Base-by-base conservation (phyloP, 805 yeast genomes). In the Candida glaebosa region DNA sequence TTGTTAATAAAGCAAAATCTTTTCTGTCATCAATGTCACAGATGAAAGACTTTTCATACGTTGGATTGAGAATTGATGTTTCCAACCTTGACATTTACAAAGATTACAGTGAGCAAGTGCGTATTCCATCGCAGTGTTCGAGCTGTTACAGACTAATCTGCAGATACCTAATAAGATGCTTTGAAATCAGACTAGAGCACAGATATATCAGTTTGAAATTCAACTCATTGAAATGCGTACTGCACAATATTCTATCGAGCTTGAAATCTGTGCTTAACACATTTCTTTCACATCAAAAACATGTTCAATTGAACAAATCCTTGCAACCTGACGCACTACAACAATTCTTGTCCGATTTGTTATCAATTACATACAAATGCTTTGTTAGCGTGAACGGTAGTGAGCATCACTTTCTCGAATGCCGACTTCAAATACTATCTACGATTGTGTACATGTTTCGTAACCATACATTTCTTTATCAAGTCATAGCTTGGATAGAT, bases 1-100 rank as follows among this genome's bases (percentile, higher is more conserved):
- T 47, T 38, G 53, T 67, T 3, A 69, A 69, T 45, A 47, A 45
- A 14, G 56, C 53, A 7, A 70, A 70, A 40, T 51, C 66, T 9
- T 19, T 26, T 31, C 17, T 43, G 51, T 41, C 24, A 54, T 4
- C 46, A 44, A 28, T 45, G 55, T 2, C 32, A 42, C 9, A 19
- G 4, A 37, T 34, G 9, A 28, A 26, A 2, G 32, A 40, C 6
- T 32, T 53, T 3, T 51, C 34, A n/a, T 69, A 63, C 41, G 53
- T 65, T 19, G 73, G 73, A 1, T 43, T 68, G 17, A 48, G 45
- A 3, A 57, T 69, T 12, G 45, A 55, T 33, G 38, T 50, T 3
- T 28, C 40, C 8, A 52, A 56, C 4, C 42, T 65, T 22, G 54
- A 52, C 18, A 45, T 63, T 6, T 37, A 40, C 16, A 37, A 46